Percentiles rank a stretch among this genome's conserved stretches.
Evolutionary conservation across 805 yeast species (phyloP).

Genomic region (Maudiozyma bulderi): DNA sequence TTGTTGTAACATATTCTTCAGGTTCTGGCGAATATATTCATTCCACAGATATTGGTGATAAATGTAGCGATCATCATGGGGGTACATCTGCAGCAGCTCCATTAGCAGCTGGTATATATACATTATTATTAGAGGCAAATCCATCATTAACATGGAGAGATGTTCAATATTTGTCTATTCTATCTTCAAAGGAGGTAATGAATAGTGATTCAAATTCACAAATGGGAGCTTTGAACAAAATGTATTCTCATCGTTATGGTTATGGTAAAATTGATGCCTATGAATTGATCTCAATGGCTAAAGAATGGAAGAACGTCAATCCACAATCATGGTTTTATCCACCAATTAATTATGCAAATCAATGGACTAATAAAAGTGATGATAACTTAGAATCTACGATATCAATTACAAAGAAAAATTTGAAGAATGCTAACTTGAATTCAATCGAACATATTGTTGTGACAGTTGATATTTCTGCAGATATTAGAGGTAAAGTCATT

Average conservation of each 20-base stretch:
- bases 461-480: conserved; percentile 57
- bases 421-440: conserved; percentile 51
- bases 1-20: conserved; percentile 88
- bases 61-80: conserved; percentile 72
- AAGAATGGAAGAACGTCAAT: conserved; percentile 72
- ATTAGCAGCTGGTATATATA: conserved; percentile 89
- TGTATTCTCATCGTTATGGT: conserved; percentile 80
- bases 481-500: conserved; percentile 59
- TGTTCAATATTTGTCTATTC: conserved; percentile 72
- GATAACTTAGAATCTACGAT: conserved; percentile 31
- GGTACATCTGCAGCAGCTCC: conserved; percentile 99
- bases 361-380: conserved; percentile 16
- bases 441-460: conserved; percentile 81
- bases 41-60: conserved; percentile 66
- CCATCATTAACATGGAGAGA: conserved; percentile 94
- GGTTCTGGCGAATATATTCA: conserved; percentile 85
- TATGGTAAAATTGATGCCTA: conserved; percentile 88
- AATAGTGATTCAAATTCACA: conserved; percentile 67
- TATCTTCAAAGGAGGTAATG: conserved; percentile 60
- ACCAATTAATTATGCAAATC: conserved; percentile 32
- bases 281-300: conserved; percentile 60
- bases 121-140: conserved; percentile 72
- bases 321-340: conserved; percentile 79
- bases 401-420: conserved; percentile 38
- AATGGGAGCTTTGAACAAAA: conserved; percentile 51